Evolutionary conservation across 371 early-diverging fungal species (phyloP).

Genomic region (Syncephalastrum sp.): DNA sequence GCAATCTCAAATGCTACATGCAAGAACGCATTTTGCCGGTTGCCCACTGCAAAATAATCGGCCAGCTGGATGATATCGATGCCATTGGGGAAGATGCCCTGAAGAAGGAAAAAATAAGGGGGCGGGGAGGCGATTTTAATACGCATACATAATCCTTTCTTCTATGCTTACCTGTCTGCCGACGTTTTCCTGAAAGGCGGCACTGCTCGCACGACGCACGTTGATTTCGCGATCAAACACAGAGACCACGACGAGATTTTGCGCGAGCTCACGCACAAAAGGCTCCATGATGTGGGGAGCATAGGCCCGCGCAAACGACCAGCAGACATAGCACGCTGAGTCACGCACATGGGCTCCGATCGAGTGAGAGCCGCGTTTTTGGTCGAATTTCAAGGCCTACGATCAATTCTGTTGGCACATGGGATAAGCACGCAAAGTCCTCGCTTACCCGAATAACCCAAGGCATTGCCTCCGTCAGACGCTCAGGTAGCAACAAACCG

Average conservation of each 20-base stretch:
- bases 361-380: constrained; percentile 83
- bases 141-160: no score
- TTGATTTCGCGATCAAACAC: constrained; percentile 94
- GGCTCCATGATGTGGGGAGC: constrained; percentile 67
- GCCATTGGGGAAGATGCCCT: constrained; percentile 91
- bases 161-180: constrained; percentile 75
- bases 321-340: constrained; percentile 94
- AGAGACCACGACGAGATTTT: constrained; percentile 73
- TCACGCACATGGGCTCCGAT: constrained; percentile 96
- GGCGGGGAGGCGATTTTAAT: neutral
- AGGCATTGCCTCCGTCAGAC: constrained; percentile 68
- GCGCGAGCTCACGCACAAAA: constrained; percentile 65
- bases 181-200: constrained; percentile 97
- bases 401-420: neutral
- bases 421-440: neutral
- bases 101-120: neutral
- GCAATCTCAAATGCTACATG: constrained; percentile 70
- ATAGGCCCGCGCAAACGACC: constrained; percentile 96
- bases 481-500: constrained; percentile 75
- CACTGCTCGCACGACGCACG: constrained; percentile 92
- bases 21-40: constrained; percentile 70
- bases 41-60: constrained; percentile 92
- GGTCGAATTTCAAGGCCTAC: constrained; percentile 84
- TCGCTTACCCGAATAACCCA: constrained; percentile 64
- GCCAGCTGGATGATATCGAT: constrained; percentile 87